Conservation (phyloP, 768 basidiomycete genomes). For the Leucosporidium scottii region DNA sequence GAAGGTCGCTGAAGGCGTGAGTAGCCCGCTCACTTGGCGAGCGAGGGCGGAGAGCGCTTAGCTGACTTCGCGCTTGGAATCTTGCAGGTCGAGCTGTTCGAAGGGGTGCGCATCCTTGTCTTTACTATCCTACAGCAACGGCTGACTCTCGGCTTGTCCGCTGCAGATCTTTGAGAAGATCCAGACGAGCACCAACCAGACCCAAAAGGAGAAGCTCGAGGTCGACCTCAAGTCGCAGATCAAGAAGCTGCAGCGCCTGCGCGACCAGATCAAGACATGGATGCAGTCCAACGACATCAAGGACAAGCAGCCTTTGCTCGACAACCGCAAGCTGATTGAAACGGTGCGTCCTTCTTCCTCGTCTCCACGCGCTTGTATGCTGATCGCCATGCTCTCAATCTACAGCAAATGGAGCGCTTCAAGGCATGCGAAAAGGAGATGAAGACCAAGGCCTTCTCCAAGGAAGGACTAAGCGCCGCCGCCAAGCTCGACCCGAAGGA, state of each 20-base stretch:
- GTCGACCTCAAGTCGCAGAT: slow-evolving; percentile 95
- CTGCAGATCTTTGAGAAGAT: slow-evolving; percentile 88
- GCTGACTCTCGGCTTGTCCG: too few relatives aligned
- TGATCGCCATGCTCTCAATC: slow-evolving; percentile 29
- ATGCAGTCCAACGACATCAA: slow-evolving; percentile 96
- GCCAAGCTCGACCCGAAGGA: slow-evolving; percentile 93
- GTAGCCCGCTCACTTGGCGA: neutral
- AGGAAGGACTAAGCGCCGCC: slow-evolving; percentile 91
- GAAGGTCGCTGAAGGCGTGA: slow-evolving; percentile 81
- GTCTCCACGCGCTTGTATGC: slow-evolving; percentile 15
- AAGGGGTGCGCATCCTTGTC: slow-evolving; percentile 22
- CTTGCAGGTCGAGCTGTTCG: slow-evolving; percentile 41
- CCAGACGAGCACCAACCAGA: slow-evolving; percentile 88
- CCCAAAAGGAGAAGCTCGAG: slow-evolving; percentile 96
- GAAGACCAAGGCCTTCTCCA: slow-evolving; percentile 99
- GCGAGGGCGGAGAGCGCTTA: neutral
- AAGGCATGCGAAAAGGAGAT: slow-evolving; percentile 99
- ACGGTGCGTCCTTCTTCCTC: slow-evolving; percentile 53
- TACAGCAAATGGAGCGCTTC: slow-evolving; percentile 99
- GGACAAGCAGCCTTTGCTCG: slow-evolving; percentile 86
- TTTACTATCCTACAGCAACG: neutral
- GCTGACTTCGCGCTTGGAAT: neutral
- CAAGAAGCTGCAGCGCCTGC: slow-evolving; percentile 78
- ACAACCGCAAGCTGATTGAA: slow-evolving; percentile 92
- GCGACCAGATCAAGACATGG: slow-evolving; percentile 93